Evolutionary conservation across 345 rosid genomes (phyloP).

Genomic region (Orychophragmus violaceus): DNA sequence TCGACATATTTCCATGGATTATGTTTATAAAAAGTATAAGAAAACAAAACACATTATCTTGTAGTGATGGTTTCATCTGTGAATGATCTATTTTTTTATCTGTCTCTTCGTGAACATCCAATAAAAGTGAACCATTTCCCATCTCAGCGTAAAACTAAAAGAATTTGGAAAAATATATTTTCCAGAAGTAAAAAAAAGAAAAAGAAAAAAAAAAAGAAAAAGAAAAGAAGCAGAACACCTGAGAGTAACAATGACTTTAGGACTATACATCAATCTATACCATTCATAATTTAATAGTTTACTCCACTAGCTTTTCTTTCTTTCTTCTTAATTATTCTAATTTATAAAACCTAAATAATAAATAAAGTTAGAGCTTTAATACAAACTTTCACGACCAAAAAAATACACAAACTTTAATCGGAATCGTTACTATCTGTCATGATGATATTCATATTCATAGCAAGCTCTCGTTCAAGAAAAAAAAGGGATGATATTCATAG

Average conservation of each 20-base stretch:
- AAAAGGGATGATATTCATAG: slow-evolving; percentile 10
- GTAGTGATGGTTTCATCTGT: not conserved
- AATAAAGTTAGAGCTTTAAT: not conserved
- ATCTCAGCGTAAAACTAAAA: not conserved
- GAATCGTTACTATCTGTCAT: slow-evolving; percentile 21
- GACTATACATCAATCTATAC: slow-evolving; percentile 25
- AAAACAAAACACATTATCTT: not conserved
- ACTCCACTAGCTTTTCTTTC: slow-evolving; percentile 21
- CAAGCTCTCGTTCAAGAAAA: too few relatives aligned
- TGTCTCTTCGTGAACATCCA: not conserved
- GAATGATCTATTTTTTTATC: not conserved
- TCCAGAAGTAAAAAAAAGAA: too few relatives aligned
- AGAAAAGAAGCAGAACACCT: slow-evolving; percentile 25
- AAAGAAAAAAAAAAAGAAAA: not conserved
- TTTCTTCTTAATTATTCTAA: slow-evolving; percentile 4
- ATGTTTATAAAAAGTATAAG: not conserved
- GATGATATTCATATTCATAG: too few relatives aligned
- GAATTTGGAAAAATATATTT: too few relatives aligned
- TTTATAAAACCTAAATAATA: not conserved
- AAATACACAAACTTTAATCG: not conserved
- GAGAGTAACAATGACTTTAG: slow-evolving; percentile 32
- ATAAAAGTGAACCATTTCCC: not conserved
- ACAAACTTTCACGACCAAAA: not conserved
- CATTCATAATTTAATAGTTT: slow-evolving; percentile 22
- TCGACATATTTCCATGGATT: not conserved